Evolutionary conservation across 2,329 filamentous ascomycete genomes (phyloP).

Genomic region (Cladosporium sp.): DNA sequence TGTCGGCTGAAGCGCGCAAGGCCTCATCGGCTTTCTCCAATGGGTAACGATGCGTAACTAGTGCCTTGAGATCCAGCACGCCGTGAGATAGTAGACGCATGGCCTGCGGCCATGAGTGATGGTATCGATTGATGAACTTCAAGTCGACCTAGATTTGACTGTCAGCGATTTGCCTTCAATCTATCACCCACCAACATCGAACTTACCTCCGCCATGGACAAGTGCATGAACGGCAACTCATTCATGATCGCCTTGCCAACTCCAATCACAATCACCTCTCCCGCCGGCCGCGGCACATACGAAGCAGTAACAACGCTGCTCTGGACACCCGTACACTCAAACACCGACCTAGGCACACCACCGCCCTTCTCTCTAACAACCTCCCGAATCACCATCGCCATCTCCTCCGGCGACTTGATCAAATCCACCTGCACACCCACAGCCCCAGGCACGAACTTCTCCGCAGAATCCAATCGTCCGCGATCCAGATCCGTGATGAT

Average conservation of each 20-base stretch:
- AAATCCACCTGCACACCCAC: slow-evolving; percentile 31
- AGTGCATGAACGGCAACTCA: slow-evolving; percentile 40
- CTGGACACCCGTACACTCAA: slow-evolving; percentile 40
- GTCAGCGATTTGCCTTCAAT: not conserved
- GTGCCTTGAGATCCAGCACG: slow-evolving; percentile 60
- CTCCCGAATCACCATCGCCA: slow-evolving; percentile 28
- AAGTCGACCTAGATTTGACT: slow-evolving; percentile 49
- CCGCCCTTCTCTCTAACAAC: slow-evolving; percentile 26
- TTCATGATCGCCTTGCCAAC: slow-evolving; percentile 38
- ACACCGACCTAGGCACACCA: slow-evolving; percentile 32
- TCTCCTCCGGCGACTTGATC: slow-evolving; percentile 27
- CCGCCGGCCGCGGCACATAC: slow-evolving; percentile 29
- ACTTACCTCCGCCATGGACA: slow-evolving; percentile 33
- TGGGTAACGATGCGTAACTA: slow-evolving; percentile 64
- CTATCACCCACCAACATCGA: too few species aligned
- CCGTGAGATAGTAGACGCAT: slow-evolving; percentile 61
- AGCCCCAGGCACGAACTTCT: slow-evolving; percentile 54
- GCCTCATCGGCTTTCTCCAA: slow-evolving; percentile 63
- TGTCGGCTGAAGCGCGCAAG: slow-evolving; percentile 54
- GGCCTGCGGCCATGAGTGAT: slow-evolving; percentile 68
- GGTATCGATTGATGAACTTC: slow-evolving; percentile 70
- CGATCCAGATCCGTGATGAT: slow-evolving; percentile 84
- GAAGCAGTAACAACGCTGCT: slow-evolving; percentile 35
- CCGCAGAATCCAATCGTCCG: slow-evolving; percentile 75
- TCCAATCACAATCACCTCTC: slow-evolving; percentile 39